A percentile compares a stretch with the other conserved stretches of the same genome.
Evolutionary conservation across 176 grass and related monocot species (phyloP).

Genomic region (Zoysia japonica): DNA sequence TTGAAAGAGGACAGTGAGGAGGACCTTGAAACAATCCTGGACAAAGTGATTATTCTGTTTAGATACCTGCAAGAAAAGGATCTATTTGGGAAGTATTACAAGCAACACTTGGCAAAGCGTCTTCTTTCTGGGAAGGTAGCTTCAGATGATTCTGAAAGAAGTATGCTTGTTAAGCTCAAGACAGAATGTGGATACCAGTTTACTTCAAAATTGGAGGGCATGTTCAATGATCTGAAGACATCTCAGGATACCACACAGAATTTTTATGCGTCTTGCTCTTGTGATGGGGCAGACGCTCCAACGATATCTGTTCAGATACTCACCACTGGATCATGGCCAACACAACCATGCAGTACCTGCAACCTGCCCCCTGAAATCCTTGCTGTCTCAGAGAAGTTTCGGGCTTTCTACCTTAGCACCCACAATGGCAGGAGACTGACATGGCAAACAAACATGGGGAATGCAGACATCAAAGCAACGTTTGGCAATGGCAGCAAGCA

Average conservation of each 20-base stretch:
- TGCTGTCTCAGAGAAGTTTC: conserved; percentile 69
- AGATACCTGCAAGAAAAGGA: conserved; percentile 89
- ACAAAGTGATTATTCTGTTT: conserved; percentile 83
- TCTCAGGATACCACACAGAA: conserved; percentile 71
- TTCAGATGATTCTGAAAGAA: conserved; percentile 74
- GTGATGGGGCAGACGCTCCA: conserved; percentile 50
- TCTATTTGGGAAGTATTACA: conserved; percentile 87
- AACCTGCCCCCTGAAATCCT: conserved; percentile 78
- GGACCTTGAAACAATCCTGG: conserved; percentile 71
- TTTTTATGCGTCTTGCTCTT: conserved; percentile 56
- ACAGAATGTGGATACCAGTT: conserved; percentile 86
- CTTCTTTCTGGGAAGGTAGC: conserved; percentile 62
- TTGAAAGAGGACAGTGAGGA: conserved; percentile 74
- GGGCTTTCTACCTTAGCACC: conserved; percentile 75
- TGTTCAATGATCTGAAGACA: conserved; percentile 73
- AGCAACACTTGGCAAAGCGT: conserved; percentile 75
- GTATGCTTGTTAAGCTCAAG: conserved; percentile 82
- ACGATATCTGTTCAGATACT: conserved; percentile 75
- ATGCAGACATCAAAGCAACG: conserved; percentile 75
- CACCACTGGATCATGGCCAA: conserved; percentile 86
- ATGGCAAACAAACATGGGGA: conserved; percentile 89
- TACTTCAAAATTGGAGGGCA: conserved; percentile 85
- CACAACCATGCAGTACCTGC: conserved; percentile 61
- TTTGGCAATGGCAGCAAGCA: conserved; percentile 78
- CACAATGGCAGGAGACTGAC: conserved; percentile 83